Evolutionary conservation across 2,329 filamentous ascomycete species (phyloP).

Genomic region (Aspergillus sp.): DNA sequence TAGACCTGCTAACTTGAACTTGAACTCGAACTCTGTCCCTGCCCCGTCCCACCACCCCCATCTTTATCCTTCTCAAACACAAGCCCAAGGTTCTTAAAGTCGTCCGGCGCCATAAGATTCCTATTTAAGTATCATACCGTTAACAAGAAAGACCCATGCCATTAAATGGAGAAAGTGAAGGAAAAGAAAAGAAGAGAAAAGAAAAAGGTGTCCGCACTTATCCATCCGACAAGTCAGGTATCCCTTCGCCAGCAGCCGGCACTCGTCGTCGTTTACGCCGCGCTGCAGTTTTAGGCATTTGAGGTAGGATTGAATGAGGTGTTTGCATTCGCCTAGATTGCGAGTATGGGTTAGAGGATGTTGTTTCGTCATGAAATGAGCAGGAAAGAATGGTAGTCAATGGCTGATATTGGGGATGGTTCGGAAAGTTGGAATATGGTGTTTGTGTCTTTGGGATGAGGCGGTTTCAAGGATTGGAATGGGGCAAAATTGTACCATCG

Average conservation of each 20-base stretch:
- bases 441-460: neutral
- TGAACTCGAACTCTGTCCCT: neutral
- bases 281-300: constrained; percentile 80
- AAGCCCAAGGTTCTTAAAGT: constrained; percentile 92
- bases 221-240: constrained; percentile 96
- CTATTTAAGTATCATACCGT: constrained; percentile 45
- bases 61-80: constrained; percentile 47
- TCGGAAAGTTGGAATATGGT: neutral
- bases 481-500: constrained; percentile 58
- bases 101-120: constrained; percentile 93
- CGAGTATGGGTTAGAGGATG: neutral
- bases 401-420: neutral
- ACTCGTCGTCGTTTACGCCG: constrained; percentile 83
- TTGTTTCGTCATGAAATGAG: too few relatives aligned
- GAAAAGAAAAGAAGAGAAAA: neutral
- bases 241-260: constrained; percentile 78
- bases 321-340: constrained; percentile 79
- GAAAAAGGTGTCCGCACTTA: constrained; percentile 59
- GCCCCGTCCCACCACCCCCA: constrained; percentile 1
- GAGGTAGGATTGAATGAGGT: constrained; percentile 81
- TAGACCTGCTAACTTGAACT: neutral
- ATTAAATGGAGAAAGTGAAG: neutral
- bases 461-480: neutral
- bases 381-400: neutral
- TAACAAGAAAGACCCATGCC: too few relatives aligned